phyloP scores from a whole-genome alignment of 2,329 filamentous ascomycete species.

The Monilinia polystroma region DNA sequence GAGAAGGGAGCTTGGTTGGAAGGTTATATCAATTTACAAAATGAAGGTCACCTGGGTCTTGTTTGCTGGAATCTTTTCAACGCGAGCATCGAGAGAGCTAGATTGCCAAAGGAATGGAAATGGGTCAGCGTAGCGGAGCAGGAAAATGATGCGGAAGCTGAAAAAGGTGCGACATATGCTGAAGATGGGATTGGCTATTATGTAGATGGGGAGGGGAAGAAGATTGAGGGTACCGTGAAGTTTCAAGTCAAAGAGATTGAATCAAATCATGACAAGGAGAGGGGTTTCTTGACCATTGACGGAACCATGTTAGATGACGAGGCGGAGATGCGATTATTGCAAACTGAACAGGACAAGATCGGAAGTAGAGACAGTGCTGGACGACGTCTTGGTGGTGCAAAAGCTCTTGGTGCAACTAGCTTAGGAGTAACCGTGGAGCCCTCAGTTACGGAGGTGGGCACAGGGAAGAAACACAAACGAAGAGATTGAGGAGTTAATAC shows the following conservation, averaged over 20 bases:
- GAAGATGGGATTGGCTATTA: constrained; percentile 69
- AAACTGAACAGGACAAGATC: constrained; percentile 51
- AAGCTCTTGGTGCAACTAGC: constrained; percentile 38
- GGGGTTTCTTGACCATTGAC: constrained; percentile 80
- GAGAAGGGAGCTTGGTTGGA: constrained; percentile 70
- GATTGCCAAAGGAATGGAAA: constrained; percentile 75
- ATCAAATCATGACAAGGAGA: constrained; percentile 69
- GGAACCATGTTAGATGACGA: constrained; percentile 76
- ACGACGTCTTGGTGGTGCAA: constrained; percentile 36
- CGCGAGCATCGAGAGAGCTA: constrained; percentile 74
- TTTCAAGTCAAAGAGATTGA: constrained; percentile 87
- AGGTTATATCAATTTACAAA: constrained; percentile 81
- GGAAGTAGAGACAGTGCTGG: constrained; percentile 46
- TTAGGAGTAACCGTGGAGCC: constrained; percentile 36
- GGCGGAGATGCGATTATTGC: constrained; percentile 61
- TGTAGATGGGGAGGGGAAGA: constrained; percentile 67
- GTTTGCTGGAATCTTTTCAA: constrained; percentile 92
- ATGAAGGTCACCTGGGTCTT: constrained; percentile 83
- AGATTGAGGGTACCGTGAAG: constrained; percentile 66
- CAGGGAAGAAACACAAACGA: constrained; percentile 18
- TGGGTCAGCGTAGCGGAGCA: constrained; percentile 61
- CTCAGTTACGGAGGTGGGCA: constrained; percentile 24
- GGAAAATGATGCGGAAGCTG: constrained; percentile 40
- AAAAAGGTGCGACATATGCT: constrained; percentile 45
- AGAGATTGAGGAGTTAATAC: constrained; percentile 18